These are phyloP conservation scores for Fallopia convolvulus DNA, from an alignment of 148 eudicot species.

Conservation along the genomic window DNA sequence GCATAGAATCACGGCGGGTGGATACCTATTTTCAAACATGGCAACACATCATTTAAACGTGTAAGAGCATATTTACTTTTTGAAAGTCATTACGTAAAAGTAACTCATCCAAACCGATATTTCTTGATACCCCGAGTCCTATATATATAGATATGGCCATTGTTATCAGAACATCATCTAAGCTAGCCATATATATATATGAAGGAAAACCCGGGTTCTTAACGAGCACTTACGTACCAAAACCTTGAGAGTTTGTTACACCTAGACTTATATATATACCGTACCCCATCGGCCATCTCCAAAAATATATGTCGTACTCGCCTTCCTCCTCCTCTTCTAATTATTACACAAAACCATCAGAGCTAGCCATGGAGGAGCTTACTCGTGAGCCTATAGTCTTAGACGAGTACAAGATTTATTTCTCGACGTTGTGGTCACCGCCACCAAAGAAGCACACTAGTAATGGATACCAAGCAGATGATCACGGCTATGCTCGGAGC, in stretches of 20 bases:
- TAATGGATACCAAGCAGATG: not conserved
- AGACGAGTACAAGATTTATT: constrained; percentile 6
- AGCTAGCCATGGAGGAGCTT: not conserved
- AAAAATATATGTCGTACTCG: too few species aligned
- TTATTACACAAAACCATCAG: not conserved
- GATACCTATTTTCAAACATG: not conserved
- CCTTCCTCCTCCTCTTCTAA: not conserved
- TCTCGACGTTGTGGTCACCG: constrained; percentile 10
- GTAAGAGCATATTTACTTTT: not conserved
- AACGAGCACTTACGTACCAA: too few species aligned
- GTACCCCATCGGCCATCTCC: too few species aligned
- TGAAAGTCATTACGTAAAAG: not conserved
- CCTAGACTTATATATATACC: not conserved
- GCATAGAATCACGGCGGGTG: not conserved
- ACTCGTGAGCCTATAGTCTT: not conserved
- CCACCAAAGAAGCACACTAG: not conserved
- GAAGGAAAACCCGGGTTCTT: too few species aligned
- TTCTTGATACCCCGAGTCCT: not conserved
- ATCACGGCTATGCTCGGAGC: not conserved
- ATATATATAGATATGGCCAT: not conserved
- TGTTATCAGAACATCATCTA: not conserved
- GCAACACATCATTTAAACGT: not conserved
- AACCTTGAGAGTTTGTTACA: too few species aligned
- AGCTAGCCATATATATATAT: too few species aligned
- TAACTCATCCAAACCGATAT: not conserved